Conservation (phyloP, 1,139 yeast species). For the Sugiyamaella sp. region DNA sequence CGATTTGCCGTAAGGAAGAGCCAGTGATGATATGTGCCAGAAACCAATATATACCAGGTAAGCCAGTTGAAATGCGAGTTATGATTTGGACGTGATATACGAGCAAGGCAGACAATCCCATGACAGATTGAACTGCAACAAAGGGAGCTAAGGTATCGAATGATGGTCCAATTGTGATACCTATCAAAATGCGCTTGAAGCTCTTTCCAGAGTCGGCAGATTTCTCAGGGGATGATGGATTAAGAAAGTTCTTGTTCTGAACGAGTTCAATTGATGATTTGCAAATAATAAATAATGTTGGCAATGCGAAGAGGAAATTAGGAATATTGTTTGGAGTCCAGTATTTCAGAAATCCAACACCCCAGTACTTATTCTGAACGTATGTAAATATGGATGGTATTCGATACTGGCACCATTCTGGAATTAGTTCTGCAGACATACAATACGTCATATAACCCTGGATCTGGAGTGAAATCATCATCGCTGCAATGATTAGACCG, state of each 20-base stretch:
- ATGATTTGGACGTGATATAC: slow-evolving; percentile 87
- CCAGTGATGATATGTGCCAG: slow-evolving; percentile 47
- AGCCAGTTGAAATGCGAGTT: slow-evolving; percentile 73
- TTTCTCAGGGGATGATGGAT: neutral
- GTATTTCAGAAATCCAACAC: slow-evolving; percentile 74
- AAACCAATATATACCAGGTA: slow-evolving; percentile 79
- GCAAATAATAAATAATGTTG: slow-evolving; percentile 54
- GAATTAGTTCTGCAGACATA: slow-evolving; percentile 50
- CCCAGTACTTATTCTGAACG: slow-evolving; percentile 85
- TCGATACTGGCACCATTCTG: slow-evolving; percentile 67
- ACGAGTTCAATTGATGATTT: slow-evolving; percentile 4
- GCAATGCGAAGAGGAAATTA: slow-evolving; percentile 77
- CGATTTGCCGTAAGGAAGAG: slow-evolving; percentile 26
- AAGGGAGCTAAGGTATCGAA: slow-evolving; percentile 27
- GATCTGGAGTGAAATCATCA: slow-evolving; percentile 53
- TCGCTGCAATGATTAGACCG: slow-evolving; percentile 56
- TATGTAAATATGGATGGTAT: slow-evolving; percentile 69
- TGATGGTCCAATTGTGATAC: neutral
- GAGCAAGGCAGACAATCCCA: slow-evolving; percentile 56
- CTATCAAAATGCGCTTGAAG: neutral
- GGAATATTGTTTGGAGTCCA: slow-evolving; percentile 85
- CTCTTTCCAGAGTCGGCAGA: neutral
- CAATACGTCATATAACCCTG: slow-evolving; percentile 64
- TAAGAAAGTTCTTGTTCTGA: neutral
- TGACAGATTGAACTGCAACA: slow-evolving; percentile 41